Conservation (phyloP, 75 land plant genomes). For the Sequoiadendron giganteum region DNA sequence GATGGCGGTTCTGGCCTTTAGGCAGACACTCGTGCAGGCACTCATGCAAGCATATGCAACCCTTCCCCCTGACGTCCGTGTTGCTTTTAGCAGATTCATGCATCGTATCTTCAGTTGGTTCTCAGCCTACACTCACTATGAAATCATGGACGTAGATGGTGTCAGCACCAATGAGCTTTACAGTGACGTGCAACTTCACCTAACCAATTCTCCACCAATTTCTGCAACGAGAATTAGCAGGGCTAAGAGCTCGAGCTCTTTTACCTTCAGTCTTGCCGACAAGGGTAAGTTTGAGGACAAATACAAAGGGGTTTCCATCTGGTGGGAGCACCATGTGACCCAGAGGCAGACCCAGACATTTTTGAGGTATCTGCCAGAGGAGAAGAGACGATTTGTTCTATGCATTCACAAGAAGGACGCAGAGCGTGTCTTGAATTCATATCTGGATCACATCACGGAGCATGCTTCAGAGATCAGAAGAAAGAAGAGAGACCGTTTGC, state of each 20-base stretch:
- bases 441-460: constrained; percentile 62
- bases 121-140: constrained; percentile 67
- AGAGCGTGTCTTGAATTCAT: constrained; percentile 37
- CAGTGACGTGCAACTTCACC: constrained; percentile 38
- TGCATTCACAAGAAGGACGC: constrained; percentile 52
- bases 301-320: constrained; percentile 34
- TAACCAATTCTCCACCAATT: constrained; percentile 36
- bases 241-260: constrained; percentile 56
- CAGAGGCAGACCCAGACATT: constrained; percentile 38
- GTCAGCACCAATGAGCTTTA: constrained; percentile 87
- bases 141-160: constrained; percentile 71
- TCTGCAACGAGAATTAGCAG: constrained; percentile 45
- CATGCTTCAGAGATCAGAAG: constrained; percentile 45
- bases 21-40: constrained; percentile 43
- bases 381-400: constrained; percentile 57
- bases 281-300: constrained; percentile 53
- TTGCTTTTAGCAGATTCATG: constrained; percentile 27
- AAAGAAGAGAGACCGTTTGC: constrained; percentile 46
- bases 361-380: constrained; percentile 58
- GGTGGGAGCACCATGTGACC: constrained; percentile 48
- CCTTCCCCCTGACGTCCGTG: constrained; percentile 30
- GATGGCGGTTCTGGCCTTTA: constrained; percentile 74
- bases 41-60: constrained; percentile 40
- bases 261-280: constrained; percentile 64
- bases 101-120: constrained; percentile 28